These are phyloP conservation scores for Glonium stellatum DNA, from an alignment of 495 filamentous ascomycete species.

Conservation along the genomic window DNA sequence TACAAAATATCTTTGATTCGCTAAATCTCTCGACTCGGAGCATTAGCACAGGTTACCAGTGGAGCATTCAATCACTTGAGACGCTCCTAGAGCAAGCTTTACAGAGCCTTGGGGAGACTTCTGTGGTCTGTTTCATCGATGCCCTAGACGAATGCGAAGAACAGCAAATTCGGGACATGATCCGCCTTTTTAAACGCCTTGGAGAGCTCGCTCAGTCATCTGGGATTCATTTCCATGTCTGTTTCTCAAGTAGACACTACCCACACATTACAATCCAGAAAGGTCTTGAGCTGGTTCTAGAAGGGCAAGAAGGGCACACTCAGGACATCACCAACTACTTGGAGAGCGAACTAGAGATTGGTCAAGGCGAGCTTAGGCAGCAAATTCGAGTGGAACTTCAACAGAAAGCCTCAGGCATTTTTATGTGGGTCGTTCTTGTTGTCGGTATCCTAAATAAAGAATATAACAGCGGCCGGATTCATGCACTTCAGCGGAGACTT, in stretches of 20 bases:
- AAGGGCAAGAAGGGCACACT: conserved; percentile 23
- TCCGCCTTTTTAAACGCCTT: conserved; percentile 18
- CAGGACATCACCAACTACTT: conserved; percentile 19
- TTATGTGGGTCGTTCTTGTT: conserved; percentile 25
- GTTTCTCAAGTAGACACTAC: conserved; percentile 48
- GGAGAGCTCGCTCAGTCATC: conserved; percentile 5
- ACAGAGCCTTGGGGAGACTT: conserved; percentile 7
- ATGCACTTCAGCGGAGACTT: conserved; percentile 11
- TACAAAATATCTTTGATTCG: conserved; percentile 13
- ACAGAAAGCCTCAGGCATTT: conserved; percentile 20
- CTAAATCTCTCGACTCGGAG: conserved; percentile 6
- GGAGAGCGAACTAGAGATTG: conserved; percentile 14
- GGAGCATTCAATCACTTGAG: conserved; percentile 10
- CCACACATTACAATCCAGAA: conserved; percentile 39
- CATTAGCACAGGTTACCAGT: conserved; percentile 11
- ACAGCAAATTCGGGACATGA: conserved; percentile 13
- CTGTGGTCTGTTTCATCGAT: conserved; percentile 20
- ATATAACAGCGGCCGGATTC: conserved; percentile 10
- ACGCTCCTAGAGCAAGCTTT: conserved; percentile 9
- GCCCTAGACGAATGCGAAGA: conserved; percentile 24
- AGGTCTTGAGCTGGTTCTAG: conserved; percentile 32
- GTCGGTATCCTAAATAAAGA: conserved; percentile 21
- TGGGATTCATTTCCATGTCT: conserved; percentile 25
- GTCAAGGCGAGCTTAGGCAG: conserved; percentile 5
- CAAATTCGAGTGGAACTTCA: conserved; percentile 15